phyloP scores from a whole-genome alignment of 495 filamentous ascomycete genomes.

The Massariosphaeria phaeospora region DNA sequence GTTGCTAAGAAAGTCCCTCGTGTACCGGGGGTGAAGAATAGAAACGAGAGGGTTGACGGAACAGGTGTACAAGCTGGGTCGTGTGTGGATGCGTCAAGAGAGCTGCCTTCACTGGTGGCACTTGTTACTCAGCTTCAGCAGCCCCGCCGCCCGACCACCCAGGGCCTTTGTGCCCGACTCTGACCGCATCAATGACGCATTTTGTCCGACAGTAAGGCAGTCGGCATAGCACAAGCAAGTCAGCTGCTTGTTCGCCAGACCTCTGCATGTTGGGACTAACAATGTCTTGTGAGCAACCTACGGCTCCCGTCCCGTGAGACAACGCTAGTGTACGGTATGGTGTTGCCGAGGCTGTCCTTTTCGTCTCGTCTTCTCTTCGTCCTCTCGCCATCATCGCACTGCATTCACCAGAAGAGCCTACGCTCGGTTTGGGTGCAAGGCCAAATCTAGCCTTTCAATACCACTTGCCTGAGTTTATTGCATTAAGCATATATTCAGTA shows the following conservation, averaged over 20 bases:
- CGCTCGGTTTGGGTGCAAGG: too few species aligned
- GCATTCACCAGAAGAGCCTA: too few species aligned
- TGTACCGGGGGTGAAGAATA: neutral
- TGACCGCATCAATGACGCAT: slow-evolving; percentile 14
- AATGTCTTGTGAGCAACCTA: neutral
- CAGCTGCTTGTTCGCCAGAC: neutral
- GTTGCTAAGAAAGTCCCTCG: neutral
- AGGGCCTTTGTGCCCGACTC: neutral
- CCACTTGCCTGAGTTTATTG: too few species aligned
- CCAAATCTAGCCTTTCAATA: too few species aligned
- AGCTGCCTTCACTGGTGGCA: slow-evolving; percentile 6
- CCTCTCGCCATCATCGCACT: too few species aligned
- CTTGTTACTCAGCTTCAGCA: slow-evolving; percentile 1
- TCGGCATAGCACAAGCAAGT: neutral
- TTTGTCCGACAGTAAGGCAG: neutral
- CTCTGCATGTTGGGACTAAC: neutral
- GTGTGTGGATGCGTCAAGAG: neutral
- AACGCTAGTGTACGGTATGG: too few species aligned
- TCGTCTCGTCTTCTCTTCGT: too few species aligned
- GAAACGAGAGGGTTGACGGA: neutral
- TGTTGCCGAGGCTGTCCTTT: too few species aligned
- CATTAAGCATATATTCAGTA: too few species aligned
- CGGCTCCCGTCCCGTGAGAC: too few species aligned
- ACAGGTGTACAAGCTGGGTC: neutral
- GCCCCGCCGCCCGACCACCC: neutral